phyloP scores from a whole-genome alignment of 2,329 filamentous ascomycete species.

The Alternaria atra region DNA sequence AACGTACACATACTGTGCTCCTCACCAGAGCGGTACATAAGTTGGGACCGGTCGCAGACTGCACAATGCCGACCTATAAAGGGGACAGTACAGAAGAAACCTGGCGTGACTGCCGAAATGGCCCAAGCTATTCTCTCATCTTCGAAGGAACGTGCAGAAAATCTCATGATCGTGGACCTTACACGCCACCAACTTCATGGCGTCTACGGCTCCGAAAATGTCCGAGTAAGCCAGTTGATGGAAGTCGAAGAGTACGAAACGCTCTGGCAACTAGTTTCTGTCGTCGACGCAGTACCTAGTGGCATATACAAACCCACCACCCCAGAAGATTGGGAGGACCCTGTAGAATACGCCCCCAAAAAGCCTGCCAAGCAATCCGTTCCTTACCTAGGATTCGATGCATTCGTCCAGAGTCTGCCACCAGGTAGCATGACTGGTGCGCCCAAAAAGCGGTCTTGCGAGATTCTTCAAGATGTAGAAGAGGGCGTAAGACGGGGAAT shows the following conservation, averaged over 20 bases:
- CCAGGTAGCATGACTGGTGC: slow-evolving; percentile 97
- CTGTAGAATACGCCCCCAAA: slow-evolving; percentile 30
- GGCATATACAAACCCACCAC: slow-evolving; percentile 36
- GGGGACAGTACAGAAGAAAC: slow-evolving; percentile 86
- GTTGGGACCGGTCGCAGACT: slow-evolving; percentile 67
- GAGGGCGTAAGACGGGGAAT: slow-evolving; percentile 70
- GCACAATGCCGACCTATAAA: slow-evolving; percentile 94
- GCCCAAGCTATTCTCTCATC: slow-evolving; percentile 77
- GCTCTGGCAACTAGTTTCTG: slow-evolving; percentile 90
- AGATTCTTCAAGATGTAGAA: slow-evolving; percentile 79
- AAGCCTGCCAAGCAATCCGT: slow-evolving; percentile 15
- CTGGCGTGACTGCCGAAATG: slow-evolving; percentile 72
- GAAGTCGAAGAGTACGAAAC: slow-evolving; percentile 89
- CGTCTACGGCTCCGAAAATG: slow-evolving; percentile 78
- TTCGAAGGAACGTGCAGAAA: slow-evolving; percentile 92
- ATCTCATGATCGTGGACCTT: slow-evolving; percentile 96
- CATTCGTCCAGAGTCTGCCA: slow-evolving; percentile 79
- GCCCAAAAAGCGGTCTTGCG: slow-evolving; percentile 90
- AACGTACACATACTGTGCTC: slow-evolving; percentile 76
- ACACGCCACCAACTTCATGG: slow-evolving; percentile 92
- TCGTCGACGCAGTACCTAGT: slow-evolving; percentile 71
- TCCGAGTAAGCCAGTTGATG: slow-evolving; percentile 80
- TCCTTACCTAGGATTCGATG: slow-evolving; percentile 70
- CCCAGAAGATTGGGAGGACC: slow-evolving; percentile 45
- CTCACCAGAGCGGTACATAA: slow-evolving; percentile 89